Conservation (phyloP, 1,284 basidiomycete species). For the Moniliella sp. region DNA sequence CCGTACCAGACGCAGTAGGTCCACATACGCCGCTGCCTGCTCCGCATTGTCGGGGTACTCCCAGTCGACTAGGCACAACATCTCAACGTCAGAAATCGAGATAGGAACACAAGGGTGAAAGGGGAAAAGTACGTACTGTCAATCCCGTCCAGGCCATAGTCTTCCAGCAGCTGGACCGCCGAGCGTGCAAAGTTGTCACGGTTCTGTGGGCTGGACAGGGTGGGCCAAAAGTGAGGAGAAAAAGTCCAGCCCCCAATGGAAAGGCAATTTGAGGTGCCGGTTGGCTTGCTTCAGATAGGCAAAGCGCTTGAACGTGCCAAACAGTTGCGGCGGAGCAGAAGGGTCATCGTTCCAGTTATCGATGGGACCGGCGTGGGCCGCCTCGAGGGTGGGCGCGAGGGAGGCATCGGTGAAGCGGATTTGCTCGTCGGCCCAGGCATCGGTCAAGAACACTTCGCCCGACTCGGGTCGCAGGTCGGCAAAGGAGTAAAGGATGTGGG, state of each 20-base stretch:
- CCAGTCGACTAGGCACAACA: conserved; percentile 4
- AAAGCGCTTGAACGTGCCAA: conserved; percentile 70
- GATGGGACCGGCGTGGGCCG: conserved; percentile 40
- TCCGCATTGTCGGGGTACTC: neutral
- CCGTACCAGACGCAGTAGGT: neutral
- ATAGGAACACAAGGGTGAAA: too few species aligned
- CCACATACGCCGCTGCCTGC: neutral
- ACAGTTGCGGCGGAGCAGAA: conserved; percentile 47
- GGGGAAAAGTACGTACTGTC: conserved; percentile 10
- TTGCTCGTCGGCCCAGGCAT: conserved; percentile 52
- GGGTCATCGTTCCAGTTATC: conserved; percentile 38
- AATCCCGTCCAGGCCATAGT: conserved; percentile 66
- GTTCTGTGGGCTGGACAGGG: conserved; percentile 12
- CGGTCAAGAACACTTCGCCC: conserved; percentile 43
- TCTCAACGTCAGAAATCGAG: neutral
- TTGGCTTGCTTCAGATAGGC: conserved; percentile 59
- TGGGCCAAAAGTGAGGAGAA: conserved; percentile 28
- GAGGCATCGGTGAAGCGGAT: conserved; percentile 32
- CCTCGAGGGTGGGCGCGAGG: too few species aligned
- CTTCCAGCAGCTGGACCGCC: conserved; percentile 53
- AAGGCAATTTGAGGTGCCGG: conserved; percentile 36
- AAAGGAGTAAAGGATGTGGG: conserved; percentile 66
- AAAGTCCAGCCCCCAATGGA: conserved; percentile 35
- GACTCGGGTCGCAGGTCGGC: conserved; percentile 56
- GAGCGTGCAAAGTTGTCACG: conserved; percentile 51